Evolutionary conservation across 2,329 filamentous ascomycete genomes (phyloP), one percentile per base, ranked within the genome.

Genomic region (Colletotrichum sp.): DNA sequence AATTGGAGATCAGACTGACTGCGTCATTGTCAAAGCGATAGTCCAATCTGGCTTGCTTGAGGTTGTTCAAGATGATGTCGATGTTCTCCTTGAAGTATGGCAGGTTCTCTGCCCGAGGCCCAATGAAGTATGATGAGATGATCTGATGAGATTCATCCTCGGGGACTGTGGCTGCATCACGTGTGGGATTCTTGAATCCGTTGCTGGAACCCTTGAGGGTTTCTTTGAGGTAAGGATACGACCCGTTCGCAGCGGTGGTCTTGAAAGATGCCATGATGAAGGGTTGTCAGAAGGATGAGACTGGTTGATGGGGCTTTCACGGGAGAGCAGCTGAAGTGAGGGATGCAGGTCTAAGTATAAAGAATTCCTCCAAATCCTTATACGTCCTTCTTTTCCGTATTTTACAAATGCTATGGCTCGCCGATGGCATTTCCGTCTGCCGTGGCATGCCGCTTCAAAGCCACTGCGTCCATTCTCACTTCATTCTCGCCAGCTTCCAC

Each of bases 51-150:
- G 85, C 82, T 5, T 77, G 76, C 12, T 82, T 77, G 8, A 86
- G 76, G 32, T 83, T 81, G 21, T 86, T 82, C 3, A 88, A 82
- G 9, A 87, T 86, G 6, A 80, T 82, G 30, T 82, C 78, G 61
- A 88, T 84, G 67, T 85, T 84, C 6, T 83, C 79, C 71, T 82
- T 81, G 66, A 88, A 87, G 61, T 83, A 83, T 0, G 80, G 77
- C n/a, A 86, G 77, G 71, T 88, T 88, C 60, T 86, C 81, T 18
- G 84, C 86, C 48, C 84, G 84, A 4, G 86, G 86, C 0, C 86
- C 86, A 26, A 87, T 84, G 78, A 87, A 87, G 77, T 86, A 85
- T 8, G 86, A 84, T 10, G 83, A 83, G 77, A 86, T 84, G 57
- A 79, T 76, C 69, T 81, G 80, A 52, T 83, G 80, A n/a, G 80